A percentile compares a stretch with the other conserved stretches of the same genome.
Evolutionary conservation across 441 rosid species (phyloP).

Genomic region (Pelargonium fulgidum): DNA sequence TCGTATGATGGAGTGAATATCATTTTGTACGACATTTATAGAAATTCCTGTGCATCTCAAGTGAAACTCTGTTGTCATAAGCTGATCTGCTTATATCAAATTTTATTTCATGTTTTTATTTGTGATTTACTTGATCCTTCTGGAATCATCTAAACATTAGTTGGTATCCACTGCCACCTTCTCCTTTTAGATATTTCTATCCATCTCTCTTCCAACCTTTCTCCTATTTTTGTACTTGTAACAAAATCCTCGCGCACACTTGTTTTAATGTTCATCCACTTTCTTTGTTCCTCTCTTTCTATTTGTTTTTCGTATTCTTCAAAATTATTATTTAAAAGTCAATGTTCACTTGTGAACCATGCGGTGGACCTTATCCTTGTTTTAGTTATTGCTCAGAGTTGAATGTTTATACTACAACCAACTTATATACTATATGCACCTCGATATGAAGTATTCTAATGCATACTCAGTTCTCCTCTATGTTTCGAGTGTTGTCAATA

Average conservation of each 20-base stretch:
- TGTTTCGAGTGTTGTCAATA: not conserved
- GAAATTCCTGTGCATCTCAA: not conserved
- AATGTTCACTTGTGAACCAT: not conserved
- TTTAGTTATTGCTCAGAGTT: not conserved
- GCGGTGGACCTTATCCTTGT: not conserved
- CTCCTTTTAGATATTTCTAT: not conserved
- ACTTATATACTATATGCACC: not conserved
- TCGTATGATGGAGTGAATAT: not conserved
- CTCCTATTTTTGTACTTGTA: not conserved
- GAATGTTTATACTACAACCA: not conserved
- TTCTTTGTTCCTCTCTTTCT: not conserved
- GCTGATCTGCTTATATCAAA: not conserved
- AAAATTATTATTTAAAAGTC: not conserved
- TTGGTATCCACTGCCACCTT: not conserved
- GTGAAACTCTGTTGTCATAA: not conserved
- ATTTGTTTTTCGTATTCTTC: not conserved
- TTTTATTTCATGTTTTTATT: not conserved
- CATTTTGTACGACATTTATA: not conserved
- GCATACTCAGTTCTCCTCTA: not conserved
- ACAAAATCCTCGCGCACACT: not conserved
- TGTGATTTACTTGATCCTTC: not conserved
- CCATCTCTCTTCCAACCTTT: not conserved
- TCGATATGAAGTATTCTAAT: not conserved
- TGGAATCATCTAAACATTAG: not conserved
- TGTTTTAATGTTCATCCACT: not conserved